Conservation (phyloP, 345 rosid species). For the Sapria himalayana region DNA sequence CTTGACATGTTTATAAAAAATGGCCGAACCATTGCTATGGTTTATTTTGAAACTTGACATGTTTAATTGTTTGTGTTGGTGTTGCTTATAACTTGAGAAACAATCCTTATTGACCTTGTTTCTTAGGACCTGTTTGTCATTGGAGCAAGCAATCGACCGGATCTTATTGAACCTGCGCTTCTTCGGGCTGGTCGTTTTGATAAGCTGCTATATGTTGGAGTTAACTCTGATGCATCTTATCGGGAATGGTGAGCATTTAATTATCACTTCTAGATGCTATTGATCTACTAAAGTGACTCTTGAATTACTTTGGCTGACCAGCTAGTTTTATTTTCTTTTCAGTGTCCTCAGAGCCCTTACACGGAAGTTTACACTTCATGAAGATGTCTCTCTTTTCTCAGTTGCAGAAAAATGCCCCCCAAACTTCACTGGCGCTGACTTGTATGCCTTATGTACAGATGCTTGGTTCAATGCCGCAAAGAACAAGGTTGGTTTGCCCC, state of each 20-base stretch:
- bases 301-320: constrained; percentile 2
- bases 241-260: constrained; percentile 46
- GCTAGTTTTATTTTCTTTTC: constrained; percentile 8
- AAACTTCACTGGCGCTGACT: constrained; percentile 93
- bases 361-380: constrained; percentile 60
- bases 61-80: neutral
- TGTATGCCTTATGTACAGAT: constrained; percentile 96
- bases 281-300: neutral
- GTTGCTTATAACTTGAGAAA: constrained; percentile 5
- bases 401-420: constrained; percentile 77
- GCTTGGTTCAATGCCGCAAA: constrained; percentile 99
- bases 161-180: constrained; percentile 92
- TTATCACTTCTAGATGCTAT: neutral
- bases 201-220: constrained; percentile 86
- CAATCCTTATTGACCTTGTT: constrained; percentile 5
- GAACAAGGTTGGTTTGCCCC: constrained; percentile 38
- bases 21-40: too few species aligned
- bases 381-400: constrained; percentile 59
- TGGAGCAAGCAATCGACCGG: constrained; percentile 97
- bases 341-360: constrained; percentile 96
- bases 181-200: constrained; percentile 93
- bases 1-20: too few species aligned
- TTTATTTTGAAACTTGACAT: too few species aligned
- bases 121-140: constrained; percentile 70
- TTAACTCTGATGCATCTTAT: constrained; percentile 68